These are phyloP conservation scores for Pseudogymnoascus sp. DNA, from an alignment of 2,329 filamentous ascomycete species.

Conservation along the genomic window DNA sequence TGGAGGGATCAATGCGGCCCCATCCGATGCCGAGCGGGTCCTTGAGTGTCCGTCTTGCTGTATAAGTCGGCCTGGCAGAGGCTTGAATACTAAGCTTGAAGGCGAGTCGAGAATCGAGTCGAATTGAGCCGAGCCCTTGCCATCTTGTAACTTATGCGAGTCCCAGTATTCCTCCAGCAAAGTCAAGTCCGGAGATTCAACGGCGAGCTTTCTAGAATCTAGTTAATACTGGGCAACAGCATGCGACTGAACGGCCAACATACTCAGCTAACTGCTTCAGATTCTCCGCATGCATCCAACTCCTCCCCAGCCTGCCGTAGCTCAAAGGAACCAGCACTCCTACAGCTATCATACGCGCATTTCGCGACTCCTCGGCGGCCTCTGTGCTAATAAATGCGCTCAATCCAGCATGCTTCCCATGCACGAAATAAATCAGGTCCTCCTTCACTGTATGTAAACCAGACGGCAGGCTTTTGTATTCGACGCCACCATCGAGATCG, in stretches of 20 bases:
- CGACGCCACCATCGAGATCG: constrained; percentile 75
- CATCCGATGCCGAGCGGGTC: constrained; percentile 54
- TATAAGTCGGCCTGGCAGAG: constrained; percentile 25
- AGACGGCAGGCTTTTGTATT: constrained; percentile 93
- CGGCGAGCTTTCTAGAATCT: constrained; percentile 46
- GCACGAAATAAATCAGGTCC: constrained; percentile 90
- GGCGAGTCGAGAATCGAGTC: constrained; percentile 29
- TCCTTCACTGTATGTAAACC: constrained; percentile 81
- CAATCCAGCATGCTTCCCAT: constrained; percentile 73
- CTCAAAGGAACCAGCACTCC: constrained; percentile 80
- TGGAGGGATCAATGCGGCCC: constrained; percentile 46
- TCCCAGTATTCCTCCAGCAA: constrained; percentile 77
- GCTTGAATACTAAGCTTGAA: constrained; percentile 38
- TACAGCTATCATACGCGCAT: constrained; percentile 88
- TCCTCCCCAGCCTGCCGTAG: constrained; percentile 74
- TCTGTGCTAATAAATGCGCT: constrained; percentile 85
- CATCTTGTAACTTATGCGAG: constrained; percentile 37
- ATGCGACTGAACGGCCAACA: constrained; percentile 17
- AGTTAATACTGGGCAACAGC: constrained; percentile 20
- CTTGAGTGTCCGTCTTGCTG: constrained; percentile 39
- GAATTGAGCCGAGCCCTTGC: constrained; percentile 17
- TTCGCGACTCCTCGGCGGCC: constrained; percentile 68
- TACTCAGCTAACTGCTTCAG: constrained; percentile 68
- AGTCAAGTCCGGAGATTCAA: constrained; percentile 52
- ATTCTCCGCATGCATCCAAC: constrained; percentile 76